These are phyloP conservation scores for Neckera pumila DNA, from an alignment of 225 moss, liverwort and hornwort species.

Conservation along the genomic window DNA sequence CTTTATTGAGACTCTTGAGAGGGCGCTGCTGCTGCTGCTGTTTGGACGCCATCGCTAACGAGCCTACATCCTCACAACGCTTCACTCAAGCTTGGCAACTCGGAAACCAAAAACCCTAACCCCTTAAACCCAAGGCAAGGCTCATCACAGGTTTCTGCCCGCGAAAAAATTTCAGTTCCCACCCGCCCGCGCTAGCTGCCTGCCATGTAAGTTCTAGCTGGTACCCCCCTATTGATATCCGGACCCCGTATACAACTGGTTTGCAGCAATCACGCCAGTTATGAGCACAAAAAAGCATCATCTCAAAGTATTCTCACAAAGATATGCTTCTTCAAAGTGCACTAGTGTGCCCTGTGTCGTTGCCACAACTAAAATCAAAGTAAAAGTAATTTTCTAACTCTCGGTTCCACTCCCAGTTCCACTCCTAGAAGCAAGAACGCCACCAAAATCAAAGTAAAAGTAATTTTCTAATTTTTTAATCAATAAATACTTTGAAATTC, in stretches of 20 bases:
- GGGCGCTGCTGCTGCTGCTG: constrained; percentile 34
- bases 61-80: not conserved
- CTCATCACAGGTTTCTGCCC: not conserved
- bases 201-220: not conserved
- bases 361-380: too few relatives aligned
- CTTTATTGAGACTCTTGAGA: constrained; percentile 81
- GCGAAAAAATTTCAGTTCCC: not conserved
- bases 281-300: too few relatives aligned
- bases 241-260: not conserved
- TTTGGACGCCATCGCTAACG: constrained; percentile 39
- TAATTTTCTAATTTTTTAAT: too few relatives aligned
- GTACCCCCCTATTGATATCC: not conserved
- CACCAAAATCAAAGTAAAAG: too few relatives aligned
- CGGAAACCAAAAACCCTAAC: not conserved
- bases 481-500: too few relatives aligned
- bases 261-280: not conserved
- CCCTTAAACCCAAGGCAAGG: not conserved
- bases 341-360: too few relatives aligned
- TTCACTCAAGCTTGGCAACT: not conserved
- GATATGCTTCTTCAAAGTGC: too few relatives aligned
- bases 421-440: too few relatives aligned
- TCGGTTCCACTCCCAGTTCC: too few relatives aligned
- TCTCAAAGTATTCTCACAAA: too few relatives aligned
- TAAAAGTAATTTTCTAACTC: too few relatives aligned
- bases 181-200: not conserved